phyloP scores from a whole-genome alignment of 345 rosid species.

The Eucalyptus caleyi region DNA sequence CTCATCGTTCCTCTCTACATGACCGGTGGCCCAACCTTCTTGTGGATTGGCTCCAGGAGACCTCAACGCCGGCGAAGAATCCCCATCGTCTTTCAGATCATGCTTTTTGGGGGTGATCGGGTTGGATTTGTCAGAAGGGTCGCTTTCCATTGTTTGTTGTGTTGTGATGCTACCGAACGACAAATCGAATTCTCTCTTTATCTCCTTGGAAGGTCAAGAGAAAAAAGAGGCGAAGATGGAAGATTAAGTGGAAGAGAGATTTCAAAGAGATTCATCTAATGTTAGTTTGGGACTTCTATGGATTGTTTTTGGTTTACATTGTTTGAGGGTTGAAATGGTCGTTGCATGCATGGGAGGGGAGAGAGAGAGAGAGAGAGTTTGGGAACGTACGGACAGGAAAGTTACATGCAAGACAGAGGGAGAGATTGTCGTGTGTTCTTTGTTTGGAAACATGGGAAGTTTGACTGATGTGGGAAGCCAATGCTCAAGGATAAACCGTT shows the following conservation, averaged over 20 bases:
- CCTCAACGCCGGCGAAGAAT: neutral
- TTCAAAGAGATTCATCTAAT: neutral
- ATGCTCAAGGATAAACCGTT: neutral
- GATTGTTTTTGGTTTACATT: neutral
- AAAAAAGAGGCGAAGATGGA: neutral
- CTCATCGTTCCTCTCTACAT: neutral
- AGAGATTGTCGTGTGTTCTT: neutral
- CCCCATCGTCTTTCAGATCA: neutral
- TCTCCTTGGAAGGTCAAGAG: neutral
- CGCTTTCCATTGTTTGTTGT: neutral
- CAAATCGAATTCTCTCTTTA: neutral
- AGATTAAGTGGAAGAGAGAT: neutral
- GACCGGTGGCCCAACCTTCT: neutral
- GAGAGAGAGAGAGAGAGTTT: neutral
- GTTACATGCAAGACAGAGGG: neutral
- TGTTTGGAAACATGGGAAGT: neutral
- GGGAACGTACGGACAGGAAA: neutral
- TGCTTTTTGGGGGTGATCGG: neutral
- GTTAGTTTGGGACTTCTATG: neutral
- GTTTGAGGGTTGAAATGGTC: conserved; percentile 7
- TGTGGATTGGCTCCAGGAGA: neutral
- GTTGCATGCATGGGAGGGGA: neutral
- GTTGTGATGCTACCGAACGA: neutral
- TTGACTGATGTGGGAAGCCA: neutral
- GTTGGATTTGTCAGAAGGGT: neutral